phyloP scores from a whole-genome alignment of 441 rosid species.

The Brassica hybrid region DNA sequence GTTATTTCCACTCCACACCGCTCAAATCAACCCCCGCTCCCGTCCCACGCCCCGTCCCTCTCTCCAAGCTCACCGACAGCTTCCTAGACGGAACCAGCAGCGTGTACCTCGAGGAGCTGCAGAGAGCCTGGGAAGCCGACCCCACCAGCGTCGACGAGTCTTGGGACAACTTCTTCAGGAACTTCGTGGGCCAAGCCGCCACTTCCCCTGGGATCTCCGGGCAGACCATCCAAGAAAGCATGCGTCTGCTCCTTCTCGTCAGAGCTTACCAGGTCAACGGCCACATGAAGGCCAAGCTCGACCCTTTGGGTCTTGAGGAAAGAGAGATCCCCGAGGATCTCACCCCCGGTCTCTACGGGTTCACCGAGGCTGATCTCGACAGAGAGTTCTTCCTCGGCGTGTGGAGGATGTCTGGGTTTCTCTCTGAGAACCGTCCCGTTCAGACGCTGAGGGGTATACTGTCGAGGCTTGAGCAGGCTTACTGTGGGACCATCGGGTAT shows the following conservation, averaged over 20 bases:
- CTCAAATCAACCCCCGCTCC: conserved; percentile 73
- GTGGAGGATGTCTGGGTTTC: conserved; percentile 91
- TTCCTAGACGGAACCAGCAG: conserved; percentile 79
- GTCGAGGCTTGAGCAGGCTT: conserved; percentile 94
- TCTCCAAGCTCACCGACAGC: conserved; percentile 86
- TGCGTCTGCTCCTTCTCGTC: conserved; percentile 83
- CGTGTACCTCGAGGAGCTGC: conserved; percentile 84
- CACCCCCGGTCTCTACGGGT: conserved; percentile 77
- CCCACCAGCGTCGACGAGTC: conserved; percentile 92
- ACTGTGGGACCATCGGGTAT: conserved; percentile 90
- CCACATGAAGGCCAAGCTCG: conserved; percentile 93
- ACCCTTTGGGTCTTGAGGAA: conserved; percentile 80
- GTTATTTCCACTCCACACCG: conserved; percentile 59
- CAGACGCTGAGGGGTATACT: conserved; percentile 87
- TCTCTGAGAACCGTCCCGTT: conserved; percentile 95
- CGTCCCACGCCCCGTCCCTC: conserved; percentile 83
- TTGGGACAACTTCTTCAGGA: conserved; percentile 94
- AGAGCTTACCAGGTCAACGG: conserved; percentile 98
- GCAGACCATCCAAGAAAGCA: conserved; percentile 96
- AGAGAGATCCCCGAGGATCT: conserved; percentile 82
- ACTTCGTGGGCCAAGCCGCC: conserved; percentile 94
- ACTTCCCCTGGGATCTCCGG: conserved; percentile 95
- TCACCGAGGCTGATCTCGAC: conserved; percentile 87
- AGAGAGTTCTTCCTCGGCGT: conserved; percentile 93
- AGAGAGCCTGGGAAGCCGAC: conserved; percentile 95